phyloP scores from a whole-genome alignment of 192 early-diverging fungal species.

The Borealophlyctis nickersoniae region DNA sequence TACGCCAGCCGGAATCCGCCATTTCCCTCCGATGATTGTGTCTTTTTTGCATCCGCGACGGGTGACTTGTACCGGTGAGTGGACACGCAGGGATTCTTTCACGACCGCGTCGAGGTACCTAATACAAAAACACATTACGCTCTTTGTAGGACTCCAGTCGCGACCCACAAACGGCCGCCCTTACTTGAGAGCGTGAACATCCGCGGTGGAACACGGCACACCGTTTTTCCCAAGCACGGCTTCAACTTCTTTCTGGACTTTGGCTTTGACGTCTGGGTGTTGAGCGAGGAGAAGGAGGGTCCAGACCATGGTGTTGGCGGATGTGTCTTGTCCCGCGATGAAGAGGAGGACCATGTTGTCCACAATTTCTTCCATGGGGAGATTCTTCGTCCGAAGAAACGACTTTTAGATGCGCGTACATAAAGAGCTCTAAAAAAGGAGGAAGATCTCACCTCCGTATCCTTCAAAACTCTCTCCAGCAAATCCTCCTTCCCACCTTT shows the following conservation, averaged over 20 bases:
- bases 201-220: not conserved
- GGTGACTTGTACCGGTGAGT: conserved; percentile 29
- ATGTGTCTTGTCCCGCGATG: conserved; percentile 43
- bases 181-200: too few species aligned
- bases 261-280: conserved; percentile 23
- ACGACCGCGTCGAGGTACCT: conserved; percentile 35
- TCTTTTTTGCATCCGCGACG: too few species aligned
- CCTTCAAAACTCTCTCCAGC: not conserved
- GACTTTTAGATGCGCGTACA: too few species aligned
- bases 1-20: too few species aligned
- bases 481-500: not conserved
- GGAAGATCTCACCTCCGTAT: not conserved
- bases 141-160: not conserved
- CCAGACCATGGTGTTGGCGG: conserved; percentile 40
- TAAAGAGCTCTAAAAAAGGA: not conserved
- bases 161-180: not conserved
- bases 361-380: not conserved
- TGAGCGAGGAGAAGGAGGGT: conserved; percentile 19
- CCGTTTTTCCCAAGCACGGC: not conserved
- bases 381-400: too few species aligned
- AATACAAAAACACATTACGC: conserved; percentile 13
- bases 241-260: conserved; percentile 10
- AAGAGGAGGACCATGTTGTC: conserved; percentile 19
- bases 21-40: too few species aligned
- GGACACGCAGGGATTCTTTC: conserved; percentile 37